Conservation (phyloP, 768 basidiomycete species). For the Pholiota microspora region DNA sequence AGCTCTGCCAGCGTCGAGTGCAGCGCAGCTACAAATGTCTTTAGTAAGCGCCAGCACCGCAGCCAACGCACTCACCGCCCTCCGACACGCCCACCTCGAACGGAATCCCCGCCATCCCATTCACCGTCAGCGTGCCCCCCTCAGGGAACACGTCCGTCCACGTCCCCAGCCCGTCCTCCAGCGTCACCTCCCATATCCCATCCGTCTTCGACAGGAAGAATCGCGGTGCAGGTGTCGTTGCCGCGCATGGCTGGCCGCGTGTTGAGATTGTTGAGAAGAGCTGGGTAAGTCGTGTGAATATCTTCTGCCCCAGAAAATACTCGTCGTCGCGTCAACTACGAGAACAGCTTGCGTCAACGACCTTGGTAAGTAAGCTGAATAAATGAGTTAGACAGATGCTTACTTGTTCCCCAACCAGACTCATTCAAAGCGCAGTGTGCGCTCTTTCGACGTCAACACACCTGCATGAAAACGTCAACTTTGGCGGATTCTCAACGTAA, state of each 20-base stretch:
- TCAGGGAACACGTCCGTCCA: constrained; percentile 41
- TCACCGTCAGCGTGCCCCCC: constrained; percentile 55
- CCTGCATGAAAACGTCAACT: too few species aligned
- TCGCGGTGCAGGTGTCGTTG: constrained; percentile 34
- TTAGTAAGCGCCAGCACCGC: neutral
- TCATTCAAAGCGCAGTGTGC: too few species aligned
- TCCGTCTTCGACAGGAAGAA: constrained; percentile 60
- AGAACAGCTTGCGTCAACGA: too few species aligned
- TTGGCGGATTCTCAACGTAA: too few species aligned
- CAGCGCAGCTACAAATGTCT: constrained; percentile 37
- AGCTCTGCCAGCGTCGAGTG: constrained; percentile 39
- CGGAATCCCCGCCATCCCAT: constrained; percentile 31
- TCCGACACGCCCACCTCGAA: constrained; percentile 62
- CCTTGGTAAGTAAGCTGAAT: too few species aligned
- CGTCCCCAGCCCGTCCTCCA: constrained; percentile 47
- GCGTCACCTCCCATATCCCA: constrained; percentile 45
- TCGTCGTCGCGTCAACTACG: too few species aligned
- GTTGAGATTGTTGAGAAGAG: too few species aligned
- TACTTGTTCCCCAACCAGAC: too few species aligned
- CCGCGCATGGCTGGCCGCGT: constrained; percentile 37
- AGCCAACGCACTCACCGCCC: constrained; percentile 25
- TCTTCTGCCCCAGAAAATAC: too few species aligned
- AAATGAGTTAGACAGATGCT: too few species aligned
- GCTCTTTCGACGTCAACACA: too few species aligned
- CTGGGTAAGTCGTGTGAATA: too few species aligned